phyloP scores from a whole-genome alignment of 352 stramenopile species.

The Phytophthora sp. region DNA sequence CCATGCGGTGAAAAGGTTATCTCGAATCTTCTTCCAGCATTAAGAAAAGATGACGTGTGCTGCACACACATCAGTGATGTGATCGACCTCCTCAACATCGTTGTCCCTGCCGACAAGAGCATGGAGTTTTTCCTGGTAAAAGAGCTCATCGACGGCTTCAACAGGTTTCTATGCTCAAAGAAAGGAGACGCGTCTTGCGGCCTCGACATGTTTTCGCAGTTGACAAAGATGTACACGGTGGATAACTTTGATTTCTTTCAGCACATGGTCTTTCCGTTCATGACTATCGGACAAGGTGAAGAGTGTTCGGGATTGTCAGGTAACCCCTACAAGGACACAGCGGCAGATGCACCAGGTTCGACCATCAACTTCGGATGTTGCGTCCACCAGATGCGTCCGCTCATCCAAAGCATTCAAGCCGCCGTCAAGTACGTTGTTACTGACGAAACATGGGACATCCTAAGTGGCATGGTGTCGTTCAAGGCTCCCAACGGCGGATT shows the following conservation, averaged over 20 bases:
- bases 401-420: slow-evolving; percentile 52
- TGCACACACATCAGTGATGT: slow-evolving; percentile 55
- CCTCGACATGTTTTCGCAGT: slow-evolving; percentile 48
- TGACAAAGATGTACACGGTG: slow-evolving; percentile 51
- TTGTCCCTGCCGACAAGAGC: slow-evolving; percentile 45
- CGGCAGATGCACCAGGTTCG: slow-evolving; percentile 31
- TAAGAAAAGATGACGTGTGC: slow-evolving; percentile 52
- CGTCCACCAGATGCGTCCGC: slow-evolving; percentile 47
- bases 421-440: slow-evolving; percentile 44
- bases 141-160: slow-evolving; percentile 59
- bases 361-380: slow-evolving; percentile 62
- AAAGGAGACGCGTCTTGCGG: slow-evolving; percentile 46
- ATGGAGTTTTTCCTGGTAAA: slow-evolving; percentile 53
- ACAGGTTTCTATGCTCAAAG: slow-evolving; percentile 56
- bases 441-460: slow-evolving; percentile 42
- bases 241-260: slow-evolving; percentile 53
- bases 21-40: slow-evolving; percentile 36
- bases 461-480: slow-evolving; percentile 58
- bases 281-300: slow-evolving; percentile 39
- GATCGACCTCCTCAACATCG: slow-evolving; percentile 57
- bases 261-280: slow-evolving; percentile 57
- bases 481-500: slow-evolving; percentile 33
- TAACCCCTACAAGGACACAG: slow-evolving; percentile 44
- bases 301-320: slow-evolving; percentile 53
- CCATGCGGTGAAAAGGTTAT: slow-evolving; percentile 50